Conservation (phyloP, 2,329 filamentous ascomycete species). For the Blastomyces silverae region DNA sequence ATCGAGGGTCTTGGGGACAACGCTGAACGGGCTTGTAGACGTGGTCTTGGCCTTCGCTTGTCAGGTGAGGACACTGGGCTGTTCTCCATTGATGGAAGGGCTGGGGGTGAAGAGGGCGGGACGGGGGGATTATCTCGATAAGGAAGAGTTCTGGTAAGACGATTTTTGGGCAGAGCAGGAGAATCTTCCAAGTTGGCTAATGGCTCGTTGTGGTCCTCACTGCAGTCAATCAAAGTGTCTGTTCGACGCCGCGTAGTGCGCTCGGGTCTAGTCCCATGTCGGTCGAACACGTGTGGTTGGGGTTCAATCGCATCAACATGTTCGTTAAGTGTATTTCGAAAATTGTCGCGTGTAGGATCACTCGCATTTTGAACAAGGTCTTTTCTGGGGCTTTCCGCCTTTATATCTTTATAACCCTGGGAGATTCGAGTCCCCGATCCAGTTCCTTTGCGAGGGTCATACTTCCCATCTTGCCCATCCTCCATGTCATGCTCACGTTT, state of each 20-base stretch:
- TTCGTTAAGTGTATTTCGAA: neutral
- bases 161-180: conserved; percentile 19
- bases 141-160: conserved; percentile 16
- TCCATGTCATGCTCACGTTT: neutral
- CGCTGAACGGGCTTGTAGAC: conserved; percentile 25
- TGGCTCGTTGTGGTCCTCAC: conserved; percentile 28
- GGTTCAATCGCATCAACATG: neutral
- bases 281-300: neutral
- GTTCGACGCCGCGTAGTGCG: neutral
- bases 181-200: conserved; percentile 23
- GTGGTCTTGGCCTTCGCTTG: conserved; percentile 19
- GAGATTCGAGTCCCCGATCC: neutral
- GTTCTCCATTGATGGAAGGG: conserved; percentile 25
- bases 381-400: neutral
- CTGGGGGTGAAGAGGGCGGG: conserved; percentile 32
- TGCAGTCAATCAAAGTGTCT: conserved; percentile 5
- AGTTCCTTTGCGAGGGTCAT: neutral
- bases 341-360: neutral
- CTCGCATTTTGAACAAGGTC: neutral
- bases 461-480: neutral
- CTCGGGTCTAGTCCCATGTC: neutral
- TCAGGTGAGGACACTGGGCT: conserved; percentile 21
- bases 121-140: conserved; percentile 20
- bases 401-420: neutral
- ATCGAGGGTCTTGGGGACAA: conserved; percentile 26